Percentiles rank a stretch among this genome's conserved stretches.
These are phyloP conservation scores for Chernovozyma aurita DNA, from an alignment of 1,139 yeast species.

Conservation along the genomic window DNA sequence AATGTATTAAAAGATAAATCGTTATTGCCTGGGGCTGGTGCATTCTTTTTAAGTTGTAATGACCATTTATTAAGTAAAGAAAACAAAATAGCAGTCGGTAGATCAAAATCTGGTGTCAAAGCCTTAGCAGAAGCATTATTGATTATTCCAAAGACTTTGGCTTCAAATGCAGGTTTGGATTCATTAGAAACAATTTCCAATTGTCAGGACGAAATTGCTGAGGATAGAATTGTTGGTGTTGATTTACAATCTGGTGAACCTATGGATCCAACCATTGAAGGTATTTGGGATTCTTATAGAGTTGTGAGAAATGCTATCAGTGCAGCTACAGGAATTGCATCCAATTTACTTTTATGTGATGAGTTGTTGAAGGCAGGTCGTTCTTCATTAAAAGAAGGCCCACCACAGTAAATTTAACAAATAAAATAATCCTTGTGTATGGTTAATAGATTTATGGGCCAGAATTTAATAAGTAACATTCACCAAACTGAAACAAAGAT, in stretches of 20 bases:
- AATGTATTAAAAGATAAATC: constrained; percentile 83
- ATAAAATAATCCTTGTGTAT: no score
- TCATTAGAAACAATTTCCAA: constrained; percentile 83
- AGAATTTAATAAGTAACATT: no score
- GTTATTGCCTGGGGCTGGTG: constrained; percentile 96
- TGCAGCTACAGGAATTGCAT: constrained; percentile 92
- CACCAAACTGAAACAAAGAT: no score
- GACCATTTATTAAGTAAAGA: constrained; percentile 54
- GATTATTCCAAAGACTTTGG: constrained; percentile 87
- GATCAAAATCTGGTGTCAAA: constrained; percentile 81
- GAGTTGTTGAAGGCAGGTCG: constrained; percentile 95
- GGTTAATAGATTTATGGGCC: no score
- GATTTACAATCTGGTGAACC: constrained; percentile 92
- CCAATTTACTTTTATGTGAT: constrained; percentile 88
- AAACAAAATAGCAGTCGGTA: constrained; percentile 68
- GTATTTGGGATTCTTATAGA: constrained; percentile 94
- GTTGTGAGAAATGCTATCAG: constrained; percentile 90
- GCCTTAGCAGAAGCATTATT: constrained; percentile 92
- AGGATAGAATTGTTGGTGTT: constrained; percentile 82
- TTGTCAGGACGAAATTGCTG: constrained; percentile 86
- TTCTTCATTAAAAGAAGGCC: constrained; percentile 72
- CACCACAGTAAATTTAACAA: constrained; percentile 1
- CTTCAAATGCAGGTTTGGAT: constrained; percentile 91
- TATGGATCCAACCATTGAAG: constrained; percentile 90
- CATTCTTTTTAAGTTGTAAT: constrained; percentile 82